These are phyloP conservation scores for Xylariaceae sp. DNA, from an alignment of 2,329 filamentous ascomycete genomes.

Conservation along the genomic window DNA sequence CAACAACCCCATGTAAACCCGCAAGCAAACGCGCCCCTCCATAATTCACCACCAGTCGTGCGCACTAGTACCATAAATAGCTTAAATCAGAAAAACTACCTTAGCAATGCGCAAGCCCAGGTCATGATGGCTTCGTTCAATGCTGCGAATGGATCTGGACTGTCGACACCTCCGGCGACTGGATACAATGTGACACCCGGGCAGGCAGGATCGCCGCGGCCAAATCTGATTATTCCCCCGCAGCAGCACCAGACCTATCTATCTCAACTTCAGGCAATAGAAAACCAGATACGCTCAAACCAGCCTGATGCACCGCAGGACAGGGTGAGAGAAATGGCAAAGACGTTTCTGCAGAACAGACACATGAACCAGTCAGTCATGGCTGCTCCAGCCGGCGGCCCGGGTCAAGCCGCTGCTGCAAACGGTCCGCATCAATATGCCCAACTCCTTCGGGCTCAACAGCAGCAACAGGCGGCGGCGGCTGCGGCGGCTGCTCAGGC, in stretches of 20 bases:
- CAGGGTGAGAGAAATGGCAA: slow-evolving; percentile 46
- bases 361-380: slow-evolving; percentile 45
- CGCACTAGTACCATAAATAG: slow-evolving; percentile 38
- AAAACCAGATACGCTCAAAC: slow-evolving; percentile 46
- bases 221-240: slow-evolving; percentile 36
- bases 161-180: slow-evolving; percentile 40
- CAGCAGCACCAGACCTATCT: slow-evolving; percentile 44
- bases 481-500: slow-evolving; percentile 30
- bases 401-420: slow-evolving; percentile 43
- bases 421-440: slow-evolving; percentile 56
- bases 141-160: slow-evolving; percentile 38
- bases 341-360: slow-evolving; percentile 45
- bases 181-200: slow-evolving; percentile 44
- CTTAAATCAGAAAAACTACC: slow-evolving; percentile 47
- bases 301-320: slow-evolving; percentile 48
- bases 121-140: slow-evolving; percentile 48
- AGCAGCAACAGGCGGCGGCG: slow-evolving; percentile 41
- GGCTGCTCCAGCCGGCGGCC: slow-evolving; percentile 49
- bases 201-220: slow-evolving; percentile 42
- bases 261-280: slow-evolving; percentile 46
- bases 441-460: slow-evolving; percentile 52
- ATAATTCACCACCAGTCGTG: slow-evolving; percentile 41
- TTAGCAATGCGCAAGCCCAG: slow-evolving; percentile 49
- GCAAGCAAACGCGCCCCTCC: slow-evolving; percentile 33
- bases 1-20: slow-evolving; percentile 33